A percentile compares a stretch with the other conserved stretches of the same genome.
Conservation (phyloP, 495 filamentous ascomycete species). For the Tetracladium setigerum region DNA sequence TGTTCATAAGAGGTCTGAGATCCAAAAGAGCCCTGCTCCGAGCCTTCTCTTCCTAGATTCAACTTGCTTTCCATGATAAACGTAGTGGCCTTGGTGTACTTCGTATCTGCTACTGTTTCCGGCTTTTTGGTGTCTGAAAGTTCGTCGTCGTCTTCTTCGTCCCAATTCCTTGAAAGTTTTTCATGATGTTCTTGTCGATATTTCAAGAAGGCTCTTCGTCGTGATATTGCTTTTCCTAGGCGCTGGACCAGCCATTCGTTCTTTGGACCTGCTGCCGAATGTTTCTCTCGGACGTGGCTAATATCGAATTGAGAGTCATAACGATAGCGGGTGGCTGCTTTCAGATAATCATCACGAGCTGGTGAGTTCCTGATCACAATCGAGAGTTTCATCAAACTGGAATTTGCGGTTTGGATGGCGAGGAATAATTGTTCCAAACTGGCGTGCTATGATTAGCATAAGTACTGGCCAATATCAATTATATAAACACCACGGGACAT, state of each 20-base stretch:
- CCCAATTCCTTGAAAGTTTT: constrained; percentile 27
- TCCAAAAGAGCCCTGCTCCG: constrained; percentile 7
- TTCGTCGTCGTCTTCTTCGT: background rate
- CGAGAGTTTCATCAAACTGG: constrained; percentile 27
- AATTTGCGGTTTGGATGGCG: constrained; percentile 20
- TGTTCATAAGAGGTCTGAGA: constrained; percentile 19
- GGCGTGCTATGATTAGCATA: too few relatives aligned
- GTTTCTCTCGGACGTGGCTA: constrained; percentile 18
- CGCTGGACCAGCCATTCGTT: constrained; percentile 21
- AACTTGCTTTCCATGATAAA: constrained; percentile 3
- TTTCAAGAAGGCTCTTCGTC: constrained; percentile 31
- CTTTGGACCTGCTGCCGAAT: constrained; percentile 1
- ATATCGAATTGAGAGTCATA: constrained; percentile 21
- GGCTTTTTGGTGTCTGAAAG: constrained; percentile 11
- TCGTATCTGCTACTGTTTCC: constrained; percentile 1
- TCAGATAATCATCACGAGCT: constrained; percentile 24
- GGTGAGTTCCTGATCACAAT: constrained; percentile 28
- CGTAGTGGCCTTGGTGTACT: constrained; percentile 12
- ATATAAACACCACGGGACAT: background rate
- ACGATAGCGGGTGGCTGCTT: constrained; percentile 18
- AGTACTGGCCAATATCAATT: too few relatives aligned
- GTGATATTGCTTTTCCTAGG: constrained; percentile 34
- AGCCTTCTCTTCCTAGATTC: background rate
- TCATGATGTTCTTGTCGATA: constrained; percentile 33
- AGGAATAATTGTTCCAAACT: constrained; percentile 11